Evolutionary conservation across 768 basidiomycete genomes (phyloP), one percentile per base, ranked within the genome.

Genomic region (Thelephora ganbajun): DNA sequence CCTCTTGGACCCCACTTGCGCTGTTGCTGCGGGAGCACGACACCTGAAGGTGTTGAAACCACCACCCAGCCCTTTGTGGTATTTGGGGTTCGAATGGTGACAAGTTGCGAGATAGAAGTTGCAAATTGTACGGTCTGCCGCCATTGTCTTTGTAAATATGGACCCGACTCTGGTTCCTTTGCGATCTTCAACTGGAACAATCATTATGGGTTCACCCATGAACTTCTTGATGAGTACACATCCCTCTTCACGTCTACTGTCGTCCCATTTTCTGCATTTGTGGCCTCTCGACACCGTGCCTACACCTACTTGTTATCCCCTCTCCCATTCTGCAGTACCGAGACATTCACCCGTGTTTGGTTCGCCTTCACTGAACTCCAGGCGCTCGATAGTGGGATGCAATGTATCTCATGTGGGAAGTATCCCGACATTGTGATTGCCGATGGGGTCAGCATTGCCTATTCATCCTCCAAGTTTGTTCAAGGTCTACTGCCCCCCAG

Each of bases 161-260:
- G 56, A 6, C 51, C 55, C 9, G 54, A 56, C 39, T 46, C 48
- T 2, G 33, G 47, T 1, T 9, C 30, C 5, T 6, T 44, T 19
- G 53, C 49, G 3, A 16, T 56, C 13, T 51, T 56, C 46, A 56
- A 55, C 33, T 50, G 44, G 49, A 56, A 55, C 42, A 56, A 56
- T 33, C 9, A n/a, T 2, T 33, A 45, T 13, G 26, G 51, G 5
- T 56, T 55, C 50, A 47, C 55, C 1, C 55, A 56, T 18, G 54
- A 56, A 35, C 47, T 56, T 4, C 50, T 56, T 16, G 51, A 56
- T 37, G 35, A 48, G 14, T 56, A 48, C 42, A 56, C 55, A 1
- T 52, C 35, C 33, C 18, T 44, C 4, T 54, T 47, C 43, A 53
- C 54, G 1, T 41, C 53, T 13, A 49, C 51, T 11, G 51, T 50